Percentiles rank a stretch among this genome's conserved stretches.
Evolutionary conservation across 352 stramenopile genomes (phyloP).

Genomic region (Globisporangium cylindrosporum): DNA sequence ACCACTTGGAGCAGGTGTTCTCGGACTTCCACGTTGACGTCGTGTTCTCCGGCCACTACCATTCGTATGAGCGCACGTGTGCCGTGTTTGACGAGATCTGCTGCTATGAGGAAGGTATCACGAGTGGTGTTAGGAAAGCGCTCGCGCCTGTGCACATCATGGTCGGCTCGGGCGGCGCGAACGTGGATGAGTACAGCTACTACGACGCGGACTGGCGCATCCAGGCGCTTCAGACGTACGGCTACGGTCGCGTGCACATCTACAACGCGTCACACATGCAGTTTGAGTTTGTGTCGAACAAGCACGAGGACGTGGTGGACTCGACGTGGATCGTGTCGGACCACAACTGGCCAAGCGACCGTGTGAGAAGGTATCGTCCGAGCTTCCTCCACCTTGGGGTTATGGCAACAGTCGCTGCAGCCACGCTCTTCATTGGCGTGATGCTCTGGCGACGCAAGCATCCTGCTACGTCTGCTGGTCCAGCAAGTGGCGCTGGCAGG

Average conservation of each 20-base stretch:
- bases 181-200: constrained; percentile 37
- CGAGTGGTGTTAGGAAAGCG: constrained; percentile 22
- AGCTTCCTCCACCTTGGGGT: neutral
- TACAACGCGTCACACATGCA: constrained; percentile 51
- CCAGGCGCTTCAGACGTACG: constrained; percentile 37
- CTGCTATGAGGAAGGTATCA: constrained; percentile 20
- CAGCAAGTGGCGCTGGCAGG: neutral
- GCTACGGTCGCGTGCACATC: constrained; percentile 53
- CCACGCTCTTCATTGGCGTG: neutral
- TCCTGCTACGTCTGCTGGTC: neutral
- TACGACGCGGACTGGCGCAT: constrained; percentile 33
- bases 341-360: constrained; percentile 42
- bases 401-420: neutral
- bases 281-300: constrained; percentile 51
- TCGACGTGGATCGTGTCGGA: constrained; percentile 43
- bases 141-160: constrained; percentile 55
- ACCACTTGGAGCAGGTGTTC: constrained; percentile 47
- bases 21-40: constrained; percentile 48
- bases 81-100: constrained; percentile 49
- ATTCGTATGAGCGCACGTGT: constrained; percentile 65
- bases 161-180: constrained; percentile 47
- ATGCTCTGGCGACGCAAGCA: constrained; percentile 1
- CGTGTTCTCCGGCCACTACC: constrained; percentile 60
- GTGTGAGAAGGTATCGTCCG: constrained; percentile 24
- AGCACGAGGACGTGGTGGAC: constrained; percentile 7